Conservation (phyloP, 805 yeast genomes). For the Pichia insulana region DNA sequence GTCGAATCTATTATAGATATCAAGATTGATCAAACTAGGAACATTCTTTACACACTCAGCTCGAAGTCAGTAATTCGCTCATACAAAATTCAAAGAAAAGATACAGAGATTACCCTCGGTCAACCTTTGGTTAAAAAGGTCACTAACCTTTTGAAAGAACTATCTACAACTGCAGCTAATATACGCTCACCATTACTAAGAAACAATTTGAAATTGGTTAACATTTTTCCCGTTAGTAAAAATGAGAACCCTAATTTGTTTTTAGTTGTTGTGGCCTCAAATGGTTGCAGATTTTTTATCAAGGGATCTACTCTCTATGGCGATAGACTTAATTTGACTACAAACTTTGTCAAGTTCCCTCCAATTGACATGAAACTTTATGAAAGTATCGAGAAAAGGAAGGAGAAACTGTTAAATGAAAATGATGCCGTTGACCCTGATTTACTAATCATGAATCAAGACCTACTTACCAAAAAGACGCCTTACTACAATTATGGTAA, state of each 20-base stretch:
- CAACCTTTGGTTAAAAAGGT: constrained; percentile 32
- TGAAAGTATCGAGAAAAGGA: constrained; percentile 26
- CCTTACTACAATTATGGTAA: constrained; percentile 1
- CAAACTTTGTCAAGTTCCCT: constrained; percentile 37
- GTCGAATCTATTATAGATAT: constrained; percentile 54
- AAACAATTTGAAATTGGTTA: constrained; percentile 52
- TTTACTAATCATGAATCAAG: neutral
- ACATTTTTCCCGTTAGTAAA: constrained; percentile 51
- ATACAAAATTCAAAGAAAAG: constrained; percentile 46
- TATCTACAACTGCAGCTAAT: constrained; percentile 37
- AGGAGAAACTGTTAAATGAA: constrained; percentile 31
- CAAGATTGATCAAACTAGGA: constrained; percentile 69
- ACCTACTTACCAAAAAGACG: constrained; percentile 3
- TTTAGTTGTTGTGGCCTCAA: constrained; percentile 68
- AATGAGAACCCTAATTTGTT: constrained; percentile 62
- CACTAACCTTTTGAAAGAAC: constrained; percentile 36
- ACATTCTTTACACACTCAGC: constrained; percentile 71
- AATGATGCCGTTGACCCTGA: constrained; percentile 17
- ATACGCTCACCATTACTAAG: constrained; percentile 37
- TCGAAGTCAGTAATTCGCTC: constrained; percentile 75
- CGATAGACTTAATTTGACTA: constrained; percentile 26
- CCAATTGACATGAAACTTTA: constrained; percentile 30
- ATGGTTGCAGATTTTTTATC: constrained; percentile 72
- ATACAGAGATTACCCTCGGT: constrained; percentile 27
- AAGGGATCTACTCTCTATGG: constrained; percentile 37